phyloP scores from a whole-genome alignment of 2,329 filamentous ascomycete genomes.

The Fusarium pilosicola region DNA sequence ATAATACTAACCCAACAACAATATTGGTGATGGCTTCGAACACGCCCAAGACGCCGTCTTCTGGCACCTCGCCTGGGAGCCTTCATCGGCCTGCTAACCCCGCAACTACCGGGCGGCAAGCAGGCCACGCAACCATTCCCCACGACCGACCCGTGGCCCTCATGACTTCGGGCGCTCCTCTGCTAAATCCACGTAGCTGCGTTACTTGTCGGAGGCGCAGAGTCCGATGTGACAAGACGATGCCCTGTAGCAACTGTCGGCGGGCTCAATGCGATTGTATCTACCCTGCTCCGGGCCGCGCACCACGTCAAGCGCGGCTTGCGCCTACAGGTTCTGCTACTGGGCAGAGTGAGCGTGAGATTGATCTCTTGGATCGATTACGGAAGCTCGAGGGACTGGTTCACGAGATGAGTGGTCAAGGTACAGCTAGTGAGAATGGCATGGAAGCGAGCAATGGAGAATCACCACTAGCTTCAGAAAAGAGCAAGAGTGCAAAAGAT shows the following conservation, averaged over 20 bases:
- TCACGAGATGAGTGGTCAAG: constrained; percentile 69
- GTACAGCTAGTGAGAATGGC: background rate
- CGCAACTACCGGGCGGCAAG: constrained; percentile 14
- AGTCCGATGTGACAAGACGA: constrained; percentile 80
- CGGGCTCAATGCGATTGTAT: constrained; percentile 76
- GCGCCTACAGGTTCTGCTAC: constrained; percentile 52
- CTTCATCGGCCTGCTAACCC: constrained; percentile 3
- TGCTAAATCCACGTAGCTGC: constrained; percentile 58
- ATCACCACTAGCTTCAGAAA: background rate
- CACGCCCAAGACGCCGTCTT: constrained; percentile 15
- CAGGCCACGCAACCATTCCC: constrained; percentile 22
- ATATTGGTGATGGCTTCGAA: constrained; percentile 23
- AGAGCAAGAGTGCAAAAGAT: background rate
- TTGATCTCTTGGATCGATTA: constrained; percentile 75
- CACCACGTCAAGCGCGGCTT: constrained; percentile 70
- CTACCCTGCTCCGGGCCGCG: constrained; percentile 77
- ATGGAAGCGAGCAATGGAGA: background rate
- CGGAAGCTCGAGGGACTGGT: constrained; percentile 80
- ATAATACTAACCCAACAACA: background rate
- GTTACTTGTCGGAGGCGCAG: constrained; percentile 65
- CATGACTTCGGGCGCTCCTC: constrained; percentile 42
- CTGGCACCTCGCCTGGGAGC: constrained; percentile 12
- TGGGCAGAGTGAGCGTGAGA: constrained; percentile 67
- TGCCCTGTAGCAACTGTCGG: constrained; percentile 64
- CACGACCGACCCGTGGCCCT: constrained; percentile 32